phyloP scores from a whole-genome alignment of 225 moss, liverwort and hornwort genomes.

The Polytrichum commune region DNA sequence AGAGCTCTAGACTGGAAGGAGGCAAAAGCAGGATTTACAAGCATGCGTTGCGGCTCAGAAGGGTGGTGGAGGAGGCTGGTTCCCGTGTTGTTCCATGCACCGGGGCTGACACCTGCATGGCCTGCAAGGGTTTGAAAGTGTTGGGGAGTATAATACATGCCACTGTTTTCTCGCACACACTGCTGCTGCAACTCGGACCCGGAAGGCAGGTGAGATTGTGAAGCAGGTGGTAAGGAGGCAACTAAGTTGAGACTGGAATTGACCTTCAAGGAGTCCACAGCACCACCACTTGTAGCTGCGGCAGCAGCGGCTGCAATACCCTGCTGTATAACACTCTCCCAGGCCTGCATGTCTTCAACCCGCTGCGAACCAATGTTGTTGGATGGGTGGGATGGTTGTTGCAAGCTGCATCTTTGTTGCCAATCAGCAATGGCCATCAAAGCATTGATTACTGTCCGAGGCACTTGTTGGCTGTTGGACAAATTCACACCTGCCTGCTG shows the following conservation, averaged over 20 bases:
- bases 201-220: slow-evolving; percentile 36
- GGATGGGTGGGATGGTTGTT: slow-evolving; percentile 33
- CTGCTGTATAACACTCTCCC: slow-evolving; percentile 44
- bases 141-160: slow-evolving; percentile 62
- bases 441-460: slow-evolving; percentile 52
- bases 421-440: slow-evolving; percentile 66
- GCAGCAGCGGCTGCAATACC: slow-evolving; percentile 29
- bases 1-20: slow-evolving; percentile 59
- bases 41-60: slow-evolving; percentile 54
- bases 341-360: slow-evolving; percentile 39
- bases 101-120: slow-evolving; percentile 45
- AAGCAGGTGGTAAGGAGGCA: slow-evolving; percentile 37
- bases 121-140: slow-evolving; percentile 46
- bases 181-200: slow-evolving; percentile 60
- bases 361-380: slow-evolving; percentile 27
- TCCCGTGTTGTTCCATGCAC: slow-evolving; percentile 54
- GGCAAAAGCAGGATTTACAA: slow-evolving; percentile 56
- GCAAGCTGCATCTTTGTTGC: slow-evolving; percentile 47
- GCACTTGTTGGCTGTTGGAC: slow-evolving; percentile 39
- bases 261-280: slow-evolving; percentile 42
- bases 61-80: slow-evolving; percentile 39
- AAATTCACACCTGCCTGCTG: slow-evolving; percentile 32
- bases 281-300: slow-evolving; percentile 18
- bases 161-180: slow-evolving; percentile 41
- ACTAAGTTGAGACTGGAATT: slow-evolving; percentile 37